A percentile compares a stretch with the other conserved stretches of the same genome.
These are phyloP conservation scores for Hypericum androsaemum DNA, from an alignment of 345 rosid species.

Conservation along the genomic window DNA sequence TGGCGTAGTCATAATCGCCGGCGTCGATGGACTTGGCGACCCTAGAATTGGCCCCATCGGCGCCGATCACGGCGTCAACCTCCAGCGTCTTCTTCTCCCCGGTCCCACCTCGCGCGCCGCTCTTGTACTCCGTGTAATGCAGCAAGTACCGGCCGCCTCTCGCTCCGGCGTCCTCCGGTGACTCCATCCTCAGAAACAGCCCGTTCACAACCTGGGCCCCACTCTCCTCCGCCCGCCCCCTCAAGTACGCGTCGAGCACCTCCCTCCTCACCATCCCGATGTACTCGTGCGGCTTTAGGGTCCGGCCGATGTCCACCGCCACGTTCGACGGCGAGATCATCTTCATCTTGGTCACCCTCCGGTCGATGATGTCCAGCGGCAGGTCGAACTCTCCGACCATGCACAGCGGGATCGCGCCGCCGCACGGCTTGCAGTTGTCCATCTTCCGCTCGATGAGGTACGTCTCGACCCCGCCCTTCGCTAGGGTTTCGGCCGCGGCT, in stretches of 20 bases:
- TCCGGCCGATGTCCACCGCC: constrained; percentile 86
- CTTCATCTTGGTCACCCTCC: constrained; percentile 84
- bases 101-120: constrained; percentile 42
- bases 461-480: constrained; percentile 81
- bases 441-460: constrained; percentile 76
- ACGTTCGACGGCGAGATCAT: constrained; percentile 96
- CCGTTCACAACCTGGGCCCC: constrained; percentile 83
- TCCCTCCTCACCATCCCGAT: constrained; percentile 95
- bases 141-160: constrained; percentile 39
- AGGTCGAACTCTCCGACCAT: constrained; percentile 95
- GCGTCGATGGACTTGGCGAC: constrained; percentile 86
- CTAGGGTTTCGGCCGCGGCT: constrained; percentile 67
- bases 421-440: constrained; percentile 92
- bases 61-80: constrained; percentile 91
- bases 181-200: constrained; percentile 76
- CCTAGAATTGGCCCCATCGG: constrained; percentile 92
- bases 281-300: constrained; percentile 93
- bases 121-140: constrained; percentile 76
- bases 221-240: constrained; percentile 61
- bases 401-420: constrained; percentile 90
- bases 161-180: constrained; percentile 35
- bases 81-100: constrained; percentile 72
- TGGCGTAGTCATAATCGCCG: constrained; percentile 91
- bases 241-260: constrained; percentile 59
- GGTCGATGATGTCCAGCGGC: constrained; percentile 84